These are phyloP conservation scores for Xylariaceae sp. DNA, from an alignment of 2,329 filamentous ascomycete genomes.

Conservation along the genomic window DNA sequence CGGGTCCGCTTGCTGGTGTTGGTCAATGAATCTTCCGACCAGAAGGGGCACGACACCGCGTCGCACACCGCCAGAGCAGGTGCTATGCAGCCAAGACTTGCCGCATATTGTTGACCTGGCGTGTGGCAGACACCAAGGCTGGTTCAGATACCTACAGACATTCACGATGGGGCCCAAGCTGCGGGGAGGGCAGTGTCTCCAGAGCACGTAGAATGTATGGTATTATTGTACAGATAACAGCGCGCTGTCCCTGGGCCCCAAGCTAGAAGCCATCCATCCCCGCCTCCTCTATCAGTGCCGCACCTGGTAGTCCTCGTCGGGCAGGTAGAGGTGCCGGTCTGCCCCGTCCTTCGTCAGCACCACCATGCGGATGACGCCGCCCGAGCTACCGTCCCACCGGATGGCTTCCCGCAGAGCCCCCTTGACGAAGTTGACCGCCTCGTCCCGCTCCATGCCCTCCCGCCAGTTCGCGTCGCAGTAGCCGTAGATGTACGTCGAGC, in stretches of 20 bases:
- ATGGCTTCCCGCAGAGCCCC: constrained; percentile 86
- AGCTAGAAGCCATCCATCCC: constrained; percentile 4
- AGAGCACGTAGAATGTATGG: no score
- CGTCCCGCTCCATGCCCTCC: constrained; percentile 87
- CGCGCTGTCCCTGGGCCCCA: constrained; percentile 3
- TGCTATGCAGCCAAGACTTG: constrained; percentile 7
- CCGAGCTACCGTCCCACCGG: constrained; percentile 98
- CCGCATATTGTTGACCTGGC: no score
- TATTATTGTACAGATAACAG: constrained; percentile 12
- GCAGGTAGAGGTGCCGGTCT: constrained; percentile 89
- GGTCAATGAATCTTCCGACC: no score
- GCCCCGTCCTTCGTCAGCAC: constrained; percentile 87
- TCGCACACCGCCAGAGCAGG: constrained; percentile 10
- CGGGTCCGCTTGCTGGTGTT: no score
- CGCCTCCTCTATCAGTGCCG: constrained; percentile 49
- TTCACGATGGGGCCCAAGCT: no score
- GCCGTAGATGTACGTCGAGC: constrained; percentile 98
- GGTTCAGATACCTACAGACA: no score
- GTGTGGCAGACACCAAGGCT: no score
- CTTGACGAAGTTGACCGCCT: constrained; percentile 90
- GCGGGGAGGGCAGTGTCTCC: no score
- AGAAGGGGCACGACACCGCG: no score
- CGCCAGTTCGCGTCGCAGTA: constrained; percentile 96
- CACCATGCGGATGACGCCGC: constrained; percentile 96
- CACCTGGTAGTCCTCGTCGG: constrained; percentile 79